phyloP scores from a whole-genome alignment of 148 eudicot species.

The Limonium bicolor region DNA sequence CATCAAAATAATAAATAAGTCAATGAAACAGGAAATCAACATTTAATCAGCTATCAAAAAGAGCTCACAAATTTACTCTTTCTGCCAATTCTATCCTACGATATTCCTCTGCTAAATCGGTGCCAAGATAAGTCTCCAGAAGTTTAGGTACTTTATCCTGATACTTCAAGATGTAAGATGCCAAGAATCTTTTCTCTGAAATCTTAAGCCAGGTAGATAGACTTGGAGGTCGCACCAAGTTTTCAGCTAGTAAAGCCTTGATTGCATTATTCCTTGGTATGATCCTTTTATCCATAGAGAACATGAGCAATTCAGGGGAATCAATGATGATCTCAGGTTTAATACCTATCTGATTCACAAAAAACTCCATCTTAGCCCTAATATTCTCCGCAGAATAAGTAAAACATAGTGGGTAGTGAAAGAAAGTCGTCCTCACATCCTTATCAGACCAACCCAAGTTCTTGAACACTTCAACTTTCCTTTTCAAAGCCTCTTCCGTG shows the following conservation, averaged over 20 bases:
- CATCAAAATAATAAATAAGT: no score
- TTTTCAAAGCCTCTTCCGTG: slow-evolving; percentile 5
- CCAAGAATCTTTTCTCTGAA: slow-evolving; percentile 2
- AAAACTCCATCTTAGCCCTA: background rate
- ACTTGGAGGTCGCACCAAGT: background rate
- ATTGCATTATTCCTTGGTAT: slow-evolving; percentile 13
- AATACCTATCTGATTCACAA: slow-evolving; percentile 3
- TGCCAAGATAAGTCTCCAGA: slow-evolving; percentile 2
- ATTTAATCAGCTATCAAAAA: no score
- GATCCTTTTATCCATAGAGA: slow-evolving; percentile 7
- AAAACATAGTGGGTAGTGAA: slow-evolving; percentile 6
- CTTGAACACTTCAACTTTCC: slow-evolving; percentile 7
- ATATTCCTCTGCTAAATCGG: no score
- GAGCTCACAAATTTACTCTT: no score
- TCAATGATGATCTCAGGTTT: background rate
- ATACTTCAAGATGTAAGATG: background rate
- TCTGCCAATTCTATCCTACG: no score
- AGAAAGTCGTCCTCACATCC: background rate
- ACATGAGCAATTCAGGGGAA: slow-evolving; percentile 6
- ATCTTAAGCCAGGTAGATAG: background rate
- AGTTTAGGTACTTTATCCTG: background rate
- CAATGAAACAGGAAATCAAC: no score
- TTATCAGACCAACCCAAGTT: slow-evolving; percentile 15
- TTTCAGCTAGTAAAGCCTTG: slow-evolving; percentile 1
- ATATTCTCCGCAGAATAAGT: slow-evolving; percentile 10